A percentile compares a stretch with the other conserved stretches of the same genome.
phyloP scores from a whole-genome alignment of 495 filamentous ascomycete species.

The Cladorrhinum samala region DNA sequence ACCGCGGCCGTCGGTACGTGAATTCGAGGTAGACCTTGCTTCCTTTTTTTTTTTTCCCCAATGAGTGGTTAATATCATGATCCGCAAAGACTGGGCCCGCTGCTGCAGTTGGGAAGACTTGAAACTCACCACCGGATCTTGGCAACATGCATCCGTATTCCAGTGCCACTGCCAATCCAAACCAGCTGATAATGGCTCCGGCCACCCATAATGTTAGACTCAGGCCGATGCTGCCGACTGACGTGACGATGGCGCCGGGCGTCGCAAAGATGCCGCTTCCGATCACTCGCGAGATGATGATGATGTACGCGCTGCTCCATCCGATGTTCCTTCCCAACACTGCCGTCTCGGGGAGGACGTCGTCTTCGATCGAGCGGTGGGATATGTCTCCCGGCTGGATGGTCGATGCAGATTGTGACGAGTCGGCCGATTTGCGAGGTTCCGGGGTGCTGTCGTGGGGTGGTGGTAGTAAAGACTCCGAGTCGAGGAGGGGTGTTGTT shows the following conservation, averaged over 20 bases:
- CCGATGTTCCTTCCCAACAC: slow-evolving; percentile 56
- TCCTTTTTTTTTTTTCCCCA: background rate
- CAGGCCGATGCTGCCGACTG: slow-evolving; percentile 62
- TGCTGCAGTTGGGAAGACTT: background rate
- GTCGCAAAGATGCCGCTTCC: slow-evolving; percentile 73
- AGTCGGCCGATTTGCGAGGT: background rate
- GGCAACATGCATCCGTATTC: slow-evolving; percentile 72
- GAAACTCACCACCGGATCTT: slow-evolving; percentile 54
- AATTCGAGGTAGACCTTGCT: slow-evolving; percentile 72
- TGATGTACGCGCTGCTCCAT: slow-evolving; percentile 65
- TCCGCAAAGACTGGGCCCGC: background rate
- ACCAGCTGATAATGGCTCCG: slow-evolving; percentile 55
- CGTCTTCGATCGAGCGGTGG: slow-evolving; percentile 40
- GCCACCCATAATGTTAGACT: slow-evolving; percentile 58
- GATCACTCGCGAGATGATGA: slow-evolving; percentile 71
- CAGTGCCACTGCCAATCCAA: slow-evolving; percentile 54
- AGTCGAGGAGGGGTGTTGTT: background rate
- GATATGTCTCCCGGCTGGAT: background rate
- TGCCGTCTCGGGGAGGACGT: slow-evolving; percentile 59
- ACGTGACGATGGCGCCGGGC: slow-evolving; percentile 60
- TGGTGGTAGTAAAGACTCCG: background rate
- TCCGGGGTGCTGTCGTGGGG: background rate
- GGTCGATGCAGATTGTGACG: background rate
- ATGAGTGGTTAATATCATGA: background rate
- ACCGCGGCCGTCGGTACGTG: slow-evolving; percentile 61